Evolutionary conservation across 2,329 filamentous ascomycete species (phyloP), one percentile per base, ranked within the genome.

Genomic region (Arthrocladium fulminans): DNA sequence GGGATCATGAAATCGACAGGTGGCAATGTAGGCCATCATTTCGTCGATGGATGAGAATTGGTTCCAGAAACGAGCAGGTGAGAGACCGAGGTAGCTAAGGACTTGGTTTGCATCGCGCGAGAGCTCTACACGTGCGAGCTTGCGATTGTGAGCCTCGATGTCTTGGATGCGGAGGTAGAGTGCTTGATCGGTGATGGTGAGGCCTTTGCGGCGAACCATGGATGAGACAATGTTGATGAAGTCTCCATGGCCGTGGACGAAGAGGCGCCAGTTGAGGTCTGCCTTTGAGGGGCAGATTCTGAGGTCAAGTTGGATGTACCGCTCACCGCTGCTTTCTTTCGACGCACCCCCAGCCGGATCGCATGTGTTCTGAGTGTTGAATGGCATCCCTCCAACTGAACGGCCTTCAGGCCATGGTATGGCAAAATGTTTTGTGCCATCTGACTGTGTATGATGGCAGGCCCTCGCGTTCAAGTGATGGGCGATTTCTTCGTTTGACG

Each of bases 191-290:
- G 80, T 82, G 20, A 79, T 67, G 0, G 78, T 84, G 6, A 92
- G 73, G 1, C 85, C 85, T 29, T 79, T 75, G 0, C 74, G 75
- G 0, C 81, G 74, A 52, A 86, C 77, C 7, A 73, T 76, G 15
- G 75, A 71, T 3, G 84, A 83, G 0, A 90, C 61, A 7, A 81
- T 72, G 51, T 78, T 83, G 73, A 81, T 81, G 1, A 80, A 59
- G 56, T 90, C 86, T n/a, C 84, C 83, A 57, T 90, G 86, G 0
- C 78, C 75, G 32, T 83, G 73, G 55, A 79, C 79, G 65, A 88
- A 88, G 2, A 78, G 64, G 30, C 73, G 71, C 84, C 85, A 90
- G 24, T 72, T 68, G 53, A 76, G 72, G 46, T 64, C 57, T 12
- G 66, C 60, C 0, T 65, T 53, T 1, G 63, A 67, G 1, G 58